phyloP scores from a whole-genome alignment of 768 basidiomycete species.

The Kwoniella mangroviensis region DNA sequence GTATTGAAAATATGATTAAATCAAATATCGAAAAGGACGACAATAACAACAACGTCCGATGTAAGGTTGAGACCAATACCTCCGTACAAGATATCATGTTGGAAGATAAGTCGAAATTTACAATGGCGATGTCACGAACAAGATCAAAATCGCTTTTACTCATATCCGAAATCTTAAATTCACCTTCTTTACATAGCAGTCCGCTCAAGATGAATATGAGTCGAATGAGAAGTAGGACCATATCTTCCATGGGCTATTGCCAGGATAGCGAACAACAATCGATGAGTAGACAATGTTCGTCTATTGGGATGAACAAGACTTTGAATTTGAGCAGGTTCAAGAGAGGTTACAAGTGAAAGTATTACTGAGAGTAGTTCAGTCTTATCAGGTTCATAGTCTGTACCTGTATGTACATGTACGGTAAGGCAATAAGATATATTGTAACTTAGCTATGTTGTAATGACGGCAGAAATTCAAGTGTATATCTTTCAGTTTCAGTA shows the following conservation, averaged over 20 bases:
- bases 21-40: background rate
- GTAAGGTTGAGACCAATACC: no score
- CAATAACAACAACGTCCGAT: background rate
- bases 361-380: no score
- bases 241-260: background rate
- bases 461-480: background rate
- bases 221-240: background rate
- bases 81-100: no score
- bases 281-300: conserved; percentile 9
- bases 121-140: background rate
- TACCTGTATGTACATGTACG: no score
- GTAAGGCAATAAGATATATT: background rate
- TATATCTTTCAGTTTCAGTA: no score
- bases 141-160: background rate
- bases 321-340: conserved; percentile 5
- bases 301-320: conserved; percentile 9
- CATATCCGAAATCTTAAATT: background rate
- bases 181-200: background rate
- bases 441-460: background rate
- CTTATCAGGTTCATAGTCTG: no score
- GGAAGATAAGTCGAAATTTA: background rate
- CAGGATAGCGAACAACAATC: background rate
- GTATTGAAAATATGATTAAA: background rate
- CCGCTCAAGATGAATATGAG: background rate
- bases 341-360: background rate